Evolutionary conservation across 208 protist genomes (phyloP), one percentile per base, ranked within the genome.

Genomic region (Borovskyia barvae): DNA sequence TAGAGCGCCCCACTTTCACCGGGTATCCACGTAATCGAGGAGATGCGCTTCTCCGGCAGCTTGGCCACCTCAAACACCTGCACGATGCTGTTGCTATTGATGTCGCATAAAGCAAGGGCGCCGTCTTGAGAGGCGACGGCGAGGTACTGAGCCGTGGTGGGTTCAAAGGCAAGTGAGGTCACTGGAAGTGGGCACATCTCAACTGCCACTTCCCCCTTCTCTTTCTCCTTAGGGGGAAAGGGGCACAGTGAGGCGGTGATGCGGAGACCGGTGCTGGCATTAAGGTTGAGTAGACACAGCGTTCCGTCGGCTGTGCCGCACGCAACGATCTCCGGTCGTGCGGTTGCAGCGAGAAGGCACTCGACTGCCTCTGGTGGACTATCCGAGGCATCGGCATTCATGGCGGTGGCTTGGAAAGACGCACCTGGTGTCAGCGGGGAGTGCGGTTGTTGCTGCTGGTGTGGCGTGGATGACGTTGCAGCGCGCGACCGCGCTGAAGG

Each of bases 101-200:
- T 70, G 48, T 92, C 85, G 19, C 84, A 73, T 9, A 93, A 57
- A 9, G 65, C 83, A 3, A 95, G 65, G 2, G 54, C 73, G 19
- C 89, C 89, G 46, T 95, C 84, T 29, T 59, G 66, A 19, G 83
- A 90, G 42, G 77, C 89, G 28, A 88, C 82, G 9, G 72, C 81
- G 57, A 92, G 58, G 66, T 84, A 82, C 47, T 87, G 71, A 15
- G 65, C 55, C 30, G 77, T 89, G 43, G 62, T 77, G 3, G 84
- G 84, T 41, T 90, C 83, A 64, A 92, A 95, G 25, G 82, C 73
- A 20, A 92, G 28, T 1, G 63, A 48, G 22, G 75, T 83, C 22
- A 95, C 75, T 2, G 83, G 77, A 7, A 83, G 53, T 28, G 73
- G 51, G 39, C 26, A 53, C 24, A 72, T 45, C 28, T 75, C 47